Base-by-base conservation (phyloP, 306 rosid genomes). In the Biancaea sappan region DNA sequence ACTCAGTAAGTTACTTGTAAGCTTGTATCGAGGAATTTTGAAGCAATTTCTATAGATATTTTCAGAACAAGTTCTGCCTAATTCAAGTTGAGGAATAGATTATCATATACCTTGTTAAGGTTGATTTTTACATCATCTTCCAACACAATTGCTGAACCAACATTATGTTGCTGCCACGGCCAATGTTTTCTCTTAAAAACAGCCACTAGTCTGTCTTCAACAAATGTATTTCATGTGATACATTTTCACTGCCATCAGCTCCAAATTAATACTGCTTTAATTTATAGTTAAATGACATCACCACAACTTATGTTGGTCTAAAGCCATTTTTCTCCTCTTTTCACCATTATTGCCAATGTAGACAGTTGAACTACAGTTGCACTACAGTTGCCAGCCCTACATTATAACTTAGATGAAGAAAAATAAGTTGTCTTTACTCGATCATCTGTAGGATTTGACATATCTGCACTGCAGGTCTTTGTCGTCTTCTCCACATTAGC, bases 381-480 rank as follows among this genome's bases (percentile, higher is more conserved):
- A 48, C 53, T 5, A 2, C 43, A 24, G 6, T 24, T 65, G 37
- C 28, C 37, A 13, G 54, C 22, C 19, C 5, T 43, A 1, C 54
- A 9, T 65, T 65, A 38, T 13, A 37, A 10, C 24, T 37, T 25
- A 29, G 13, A 13, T 0, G 37, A 13, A 24, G 70, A 41, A 65
- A 41, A 5, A 7, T 41, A 22, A 10, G 18, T 63, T 76, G 19
- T 71, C 70, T 37, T 66, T 9, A 15, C 3, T 26, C 25, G 48
- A 29, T 34, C 16, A 25, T 75, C 18, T 60, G 41, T 59, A 40
- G 53, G 74, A 74, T 68, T 69, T 76, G 57, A 72, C 47, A 68
- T 54, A 38, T 73, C 68, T 68, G 3, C 15, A 41, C 48, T 73
- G 86, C 99, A 94, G 99, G 97, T 88, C 64, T 95, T 95, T 75